phyloP scores from a whole-genome alignment of 805 yeast genomes.

The Hagleromyces aurorensis region DNA sequence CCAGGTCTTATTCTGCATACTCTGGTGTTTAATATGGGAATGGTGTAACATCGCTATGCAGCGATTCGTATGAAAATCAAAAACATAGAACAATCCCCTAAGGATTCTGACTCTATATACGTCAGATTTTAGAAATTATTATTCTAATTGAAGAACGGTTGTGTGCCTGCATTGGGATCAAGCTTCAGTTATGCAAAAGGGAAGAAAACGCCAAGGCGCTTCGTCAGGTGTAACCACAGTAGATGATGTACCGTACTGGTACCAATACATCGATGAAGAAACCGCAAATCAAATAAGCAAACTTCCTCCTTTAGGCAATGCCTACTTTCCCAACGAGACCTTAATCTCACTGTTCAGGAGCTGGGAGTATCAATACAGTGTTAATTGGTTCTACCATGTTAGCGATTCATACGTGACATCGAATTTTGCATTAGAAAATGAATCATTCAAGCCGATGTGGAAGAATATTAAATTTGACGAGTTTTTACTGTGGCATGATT shows the following conservation, averaged over 20 bases:
- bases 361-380: constrained; percentile 29
- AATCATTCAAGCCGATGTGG: constrained; percentile 22
- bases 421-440: constrained; percentile 6
- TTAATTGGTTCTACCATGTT: constrained; percentile 30
- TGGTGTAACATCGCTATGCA: too few relatives aligned
- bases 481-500: constrained; percentile 19
- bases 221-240: too few relatives aligned
- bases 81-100: too few relatives aligned
- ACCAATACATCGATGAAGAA: constrained; percentile 19
- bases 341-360: constrained; percentile 12
- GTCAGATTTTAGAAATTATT: too few relatives aligned
- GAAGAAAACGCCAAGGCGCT: too few relatives aligned
- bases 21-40: too few relatives aligned
- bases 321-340: constrained; percentile 4
- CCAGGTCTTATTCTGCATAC: too few relatives aligned
- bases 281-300: constrained; percentile 17
- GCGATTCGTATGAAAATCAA: too few relatives aligned
- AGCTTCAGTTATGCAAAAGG: too few relatives aligned
- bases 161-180: too few relatives aligned
- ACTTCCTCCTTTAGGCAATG: constrained; percentile 4
- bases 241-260: constrained; percentile 17
- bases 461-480: constrained; percentile 27
- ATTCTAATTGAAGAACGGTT: too few relatives aligned
- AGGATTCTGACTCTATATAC: too few relatives aligned
- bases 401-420: constrained; percentile 24